Conservation (phyloP, 345 rosid species). For the Brassica nigra region DNA sequence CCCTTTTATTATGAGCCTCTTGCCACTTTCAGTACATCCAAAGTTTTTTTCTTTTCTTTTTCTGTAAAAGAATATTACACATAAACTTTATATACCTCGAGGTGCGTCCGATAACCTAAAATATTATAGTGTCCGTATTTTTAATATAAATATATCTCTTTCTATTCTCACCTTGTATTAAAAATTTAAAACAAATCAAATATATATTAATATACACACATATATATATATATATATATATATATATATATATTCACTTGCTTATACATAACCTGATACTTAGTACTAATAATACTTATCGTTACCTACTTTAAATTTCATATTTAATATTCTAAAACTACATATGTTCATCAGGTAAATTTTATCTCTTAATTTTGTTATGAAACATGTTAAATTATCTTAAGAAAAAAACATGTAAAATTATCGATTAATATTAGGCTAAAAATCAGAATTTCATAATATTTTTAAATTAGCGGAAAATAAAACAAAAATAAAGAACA, state of each 20-base stretch:
- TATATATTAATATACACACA: no score
- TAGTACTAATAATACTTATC: background rate
- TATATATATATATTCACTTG: background rate
- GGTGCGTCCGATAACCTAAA: background rate
- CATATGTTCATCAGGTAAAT: background rate
- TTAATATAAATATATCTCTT: no score
- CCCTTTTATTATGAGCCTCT: conserved; percentile 21
- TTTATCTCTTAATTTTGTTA: background rate
- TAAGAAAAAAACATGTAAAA: background rate
- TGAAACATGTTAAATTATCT: background rate
- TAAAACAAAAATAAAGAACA: no score
- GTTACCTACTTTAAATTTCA: background rate
- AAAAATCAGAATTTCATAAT: background rate
- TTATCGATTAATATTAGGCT: background rate
- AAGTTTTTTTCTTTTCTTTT: background rate
- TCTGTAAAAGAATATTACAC: background rate
- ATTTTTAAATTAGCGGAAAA: no score
- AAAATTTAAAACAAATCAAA: background rate
- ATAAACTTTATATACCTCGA: background rate
- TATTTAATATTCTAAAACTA: no score
- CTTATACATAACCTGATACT: background rate
- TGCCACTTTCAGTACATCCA: conserved; percentile 18
- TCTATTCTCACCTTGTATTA: background rate
- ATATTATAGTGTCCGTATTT: no score
- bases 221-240: no score